Evolutionary conservation across 345 rosid genomes (phyloP).

Genomic region (Atalantia buxifolia): DNA sequence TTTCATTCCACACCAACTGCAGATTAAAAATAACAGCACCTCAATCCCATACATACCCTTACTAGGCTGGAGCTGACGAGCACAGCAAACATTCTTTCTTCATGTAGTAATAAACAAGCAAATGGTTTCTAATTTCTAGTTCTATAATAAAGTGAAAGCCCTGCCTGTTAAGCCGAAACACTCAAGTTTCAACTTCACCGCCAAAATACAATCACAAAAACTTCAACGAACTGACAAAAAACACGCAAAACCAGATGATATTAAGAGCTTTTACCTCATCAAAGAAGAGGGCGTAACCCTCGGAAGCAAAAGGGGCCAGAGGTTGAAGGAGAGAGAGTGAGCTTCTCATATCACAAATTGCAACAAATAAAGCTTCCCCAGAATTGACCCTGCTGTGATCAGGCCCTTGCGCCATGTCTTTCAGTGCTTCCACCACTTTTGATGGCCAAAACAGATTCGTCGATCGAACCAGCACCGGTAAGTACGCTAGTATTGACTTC

Average conservation of each 20-base stretch:
- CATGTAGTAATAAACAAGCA: neutral
- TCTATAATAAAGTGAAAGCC: neutral
- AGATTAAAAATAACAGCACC: neutral
- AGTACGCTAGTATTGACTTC: conserved; percentile 46
- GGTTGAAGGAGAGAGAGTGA: conserved; percentile 41
- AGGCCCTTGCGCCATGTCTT: conserved; percentile 63
- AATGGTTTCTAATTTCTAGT: neutral
- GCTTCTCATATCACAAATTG: conserved; percentile 52
- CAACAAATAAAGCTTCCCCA: conserved; percentile 53
- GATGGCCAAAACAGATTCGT: conserved; percentile 66
- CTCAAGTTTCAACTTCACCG: neutral
- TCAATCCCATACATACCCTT: neutral
- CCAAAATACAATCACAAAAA: neutral
- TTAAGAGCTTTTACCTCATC: conserved; percentile 43
- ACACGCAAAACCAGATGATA: neutral
- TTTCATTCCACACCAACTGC: neutral
- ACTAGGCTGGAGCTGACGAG: neutral
- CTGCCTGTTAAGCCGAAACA: neutral
- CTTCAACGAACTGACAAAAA: neutral
- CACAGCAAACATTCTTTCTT: neutral
- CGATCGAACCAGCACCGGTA: conserved; percentile 50
- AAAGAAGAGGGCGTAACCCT: conserved; percentile 65
- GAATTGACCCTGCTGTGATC: conserved; percentile 53
- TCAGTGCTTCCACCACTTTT: conserved; percentile 52
- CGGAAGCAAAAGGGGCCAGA: conserved; percentile 42